phyloP scores from a whole-genome alignment of 768 basidiomycete genomes.

The Mycena maculata region DNA sequence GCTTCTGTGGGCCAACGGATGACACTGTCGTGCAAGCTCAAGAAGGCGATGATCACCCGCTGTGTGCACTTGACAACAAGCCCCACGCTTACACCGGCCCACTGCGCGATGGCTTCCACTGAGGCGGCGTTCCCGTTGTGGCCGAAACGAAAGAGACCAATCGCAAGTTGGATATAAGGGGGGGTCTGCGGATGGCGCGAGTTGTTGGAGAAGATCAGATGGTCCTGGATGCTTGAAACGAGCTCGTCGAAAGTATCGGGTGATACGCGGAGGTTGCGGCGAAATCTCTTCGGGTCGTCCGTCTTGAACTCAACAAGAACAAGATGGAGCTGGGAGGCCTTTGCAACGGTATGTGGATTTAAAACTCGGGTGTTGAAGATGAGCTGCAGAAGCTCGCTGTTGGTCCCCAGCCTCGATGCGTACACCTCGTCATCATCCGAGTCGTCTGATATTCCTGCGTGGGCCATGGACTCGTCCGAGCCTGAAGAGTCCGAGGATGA shows the following conservation, averaged over 20 bases:
- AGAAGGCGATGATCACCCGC: no score
- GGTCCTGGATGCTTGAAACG: slow-evolving; percentile 32
- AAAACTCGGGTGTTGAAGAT: slow-evolving; percentile 25
- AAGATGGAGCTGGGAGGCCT: slow-evolving; percentile 37
- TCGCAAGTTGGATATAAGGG: slow-evolving; percentile 45
- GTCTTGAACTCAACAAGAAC: slow-evolving; percentile 39
- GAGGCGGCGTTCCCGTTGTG: slow-evolving; percentile 46
- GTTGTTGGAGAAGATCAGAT: slow-evolving; percentile 44
- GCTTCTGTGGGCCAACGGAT: slow-evolving; percentile 34
- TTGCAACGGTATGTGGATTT: slow-evolving; percentile 29
- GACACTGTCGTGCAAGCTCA: slow-evolving; percentile 33
- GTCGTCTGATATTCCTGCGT: not conserved
- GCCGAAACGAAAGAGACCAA: slow-evolving; percentile 40
- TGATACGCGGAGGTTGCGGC: not conserved
- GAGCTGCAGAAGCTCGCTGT: slow-evolving; percentile 25
- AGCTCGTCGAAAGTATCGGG: slow-evolving; percentile 40
- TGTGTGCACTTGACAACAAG: no score
- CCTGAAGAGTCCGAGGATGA: no score
- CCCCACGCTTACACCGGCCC: no score
- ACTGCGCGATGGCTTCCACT: slow-evolving; percentile 37
- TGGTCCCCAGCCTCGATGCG: not conserved
- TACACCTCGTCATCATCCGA: slow-evolving; percentile 13
- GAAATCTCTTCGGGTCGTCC: slow-evolving; percentile 23
- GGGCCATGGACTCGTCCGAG: not conserved
- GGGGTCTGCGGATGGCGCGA: slow-evolving; percentile 38